Conservation (phyloP, 208 protist genomes). For the Zelonia costaricensis region DNA sequence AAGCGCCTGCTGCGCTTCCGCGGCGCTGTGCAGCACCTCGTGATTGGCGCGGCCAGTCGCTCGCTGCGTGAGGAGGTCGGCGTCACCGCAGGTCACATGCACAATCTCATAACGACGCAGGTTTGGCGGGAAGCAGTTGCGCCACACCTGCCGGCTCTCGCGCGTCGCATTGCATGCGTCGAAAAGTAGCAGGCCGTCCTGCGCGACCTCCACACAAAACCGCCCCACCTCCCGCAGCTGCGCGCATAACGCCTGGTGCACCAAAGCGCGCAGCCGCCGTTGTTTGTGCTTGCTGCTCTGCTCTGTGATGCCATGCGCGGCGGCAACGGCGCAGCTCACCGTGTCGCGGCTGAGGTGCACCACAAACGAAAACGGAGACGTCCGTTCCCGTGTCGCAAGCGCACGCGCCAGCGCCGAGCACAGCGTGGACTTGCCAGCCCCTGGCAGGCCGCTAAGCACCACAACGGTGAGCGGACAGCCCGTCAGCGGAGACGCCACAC, state of each 20-base stretch:
- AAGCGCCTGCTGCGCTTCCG: constrained; percentile 68
- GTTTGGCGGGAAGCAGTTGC: constrained; percentile 22
- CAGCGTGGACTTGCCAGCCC: constrained; percentile 67
- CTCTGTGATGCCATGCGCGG: constrained; percentile 32
- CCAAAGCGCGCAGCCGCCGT: constrained; percentile 40
- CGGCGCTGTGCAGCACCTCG: constrained; percentile 37
- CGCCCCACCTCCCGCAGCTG: constrained; percentile 25
- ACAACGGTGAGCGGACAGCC: constrained; percentile 49
- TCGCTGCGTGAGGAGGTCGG: constrained; percentile 29
- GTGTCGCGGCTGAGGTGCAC: constrained; percentile 64
- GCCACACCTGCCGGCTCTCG: constrained; percentile 41
- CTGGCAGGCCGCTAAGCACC: constrained; percentile 73
- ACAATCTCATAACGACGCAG: constrained; percentile 36
- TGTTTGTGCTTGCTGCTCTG: constrained; percentile 76
- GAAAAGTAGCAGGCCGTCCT: constrained; percentile 52
- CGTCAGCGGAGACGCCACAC: background rate
- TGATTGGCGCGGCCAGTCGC: constrained; percentile 40
- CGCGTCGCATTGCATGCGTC: constrained; percentile 80
- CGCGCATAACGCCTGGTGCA: constrained; percentile 37
- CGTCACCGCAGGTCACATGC: constrained; percentile 58
- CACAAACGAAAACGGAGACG: constrained; percentile 39
- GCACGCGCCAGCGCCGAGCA: constrained; percentile 18
- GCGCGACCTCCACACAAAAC: constrained; percentile 8
- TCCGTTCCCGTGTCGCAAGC: background rate
- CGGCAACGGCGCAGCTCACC: constrained; percentile 36